Evolutionary conservation across 164 flowering plant species (phyloP).

Genomic region (Macadamia tetraphylla): DNA sequence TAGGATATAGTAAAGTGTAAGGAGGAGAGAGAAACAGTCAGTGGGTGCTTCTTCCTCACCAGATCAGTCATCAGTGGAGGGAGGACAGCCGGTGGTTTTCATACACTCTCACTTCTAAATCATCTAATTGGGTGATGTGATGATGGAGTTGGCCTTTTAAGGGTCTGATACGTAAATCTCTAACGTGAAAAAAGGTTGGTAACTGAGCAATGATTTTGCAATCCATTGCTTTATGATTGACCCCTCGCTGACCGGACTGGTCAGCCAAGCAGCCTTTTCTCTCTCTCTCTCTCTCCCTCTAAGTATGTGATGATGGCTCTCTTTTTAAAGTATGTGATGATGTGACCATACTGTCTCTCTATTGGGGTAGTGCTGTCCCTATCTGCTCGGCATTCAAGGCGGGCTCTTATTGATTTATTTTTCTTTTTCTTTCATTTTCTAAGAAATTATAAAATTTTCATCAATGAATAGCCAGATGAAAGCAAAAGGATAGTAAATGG

Average conservation of each 20-base stretch:
- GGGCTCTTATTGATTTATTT: slow-evolving; percentile 21
- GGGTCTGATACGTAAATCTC: no score
- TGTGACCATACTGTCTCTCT: slow-evolving; percentile 29
- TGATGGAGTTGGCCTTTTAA: no score
- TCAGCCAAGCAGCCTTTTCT: slow-evolving; percentile 10
- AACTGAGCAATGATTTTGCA: slow-evolving; percentile 47
- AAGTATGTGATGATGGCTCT: no score
- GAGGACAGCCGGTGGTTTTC: no score
- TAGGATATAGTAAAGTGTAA: slow-evolving; percentile 6
- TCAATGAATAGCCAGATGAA: neutral
- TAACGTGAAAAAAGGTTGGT: slow-evolving; percentile 1
- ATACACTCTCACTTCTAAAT: no score
- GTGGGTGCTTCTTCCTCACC: no score
- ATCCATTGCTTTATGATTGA: slow-evolving; percentile 67
- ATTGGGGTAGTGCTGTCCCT: slow-evolving; percentile 20
- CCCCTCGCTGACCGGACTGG: slow-evolving; percentile 13
- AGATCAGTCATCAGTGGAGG: no score
- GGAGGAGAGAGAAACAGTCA: no score
- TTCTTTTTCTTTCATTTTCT: neutral
- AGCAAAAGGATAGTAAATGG: neutral
- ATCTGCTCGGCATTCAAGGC: slow-evolving; percentile 66
- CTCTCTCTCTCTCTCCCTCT: no score
- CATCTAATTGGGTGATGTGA: no score
- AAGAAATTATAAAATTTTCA: neutral
- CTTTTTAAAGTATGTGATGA: no score